Conservation (phyloP, 805 yeast species). For the Myxozyma geophila region DNA sequence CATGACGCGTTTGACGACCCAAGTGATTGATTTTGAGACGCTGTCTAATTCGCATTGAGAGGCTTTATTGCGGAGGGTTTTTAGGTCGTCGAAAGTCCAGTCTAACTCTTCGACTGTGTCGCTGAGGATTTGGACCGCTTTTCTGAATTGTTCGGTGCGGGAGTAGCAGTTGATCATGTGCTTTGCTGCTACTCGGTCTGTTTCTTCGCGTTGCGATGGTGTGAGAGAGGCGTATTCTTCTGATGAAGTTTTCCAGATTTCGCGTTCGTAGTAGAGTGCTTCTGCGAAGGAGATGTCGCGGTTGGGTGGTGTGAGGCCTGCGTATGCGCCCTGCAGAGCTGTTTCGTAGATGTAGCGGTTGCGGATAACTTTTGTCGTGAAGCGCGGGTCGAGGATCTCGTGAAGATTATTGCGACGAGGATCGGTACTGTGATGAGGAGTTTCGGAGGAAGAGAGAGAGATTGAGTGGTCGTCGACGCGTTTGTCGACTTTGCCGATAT, state of each 20-base stretch:
- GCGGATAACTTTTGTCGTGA: slow-evolving; percentile 47
- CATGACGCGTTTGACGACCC: background rate
- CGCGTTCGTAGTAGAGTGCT: slow-evolving; percentile 77
- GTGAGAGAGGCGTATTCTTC: slow-evolving; percentile 22
- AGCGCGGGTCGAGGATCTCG: slow-evolving; percentile 13
- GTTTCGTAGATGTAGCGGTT: slow-evolving; percentile 60
- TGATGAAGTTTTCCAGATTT: slow-evolving; percentile 62
- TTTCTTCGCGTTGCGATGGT: background rate
- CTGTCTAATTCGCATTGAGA: slow-evolving; percentile 17
- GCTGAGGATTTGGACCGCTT: slow-evolving; percentile 20
- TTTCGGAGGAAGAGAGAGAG: slow-evolving; percentile 34
- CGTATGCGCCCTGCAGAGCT: slow-evolving; percentile 68
- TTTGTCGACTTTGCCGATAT: slow-evolving; percentile 26
- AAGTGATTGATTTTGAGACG: background rate
- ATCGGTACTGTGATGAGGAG: slow-evolving; percentile 27
- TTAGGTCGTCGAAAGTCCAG: slow-evolving; percentile 21
- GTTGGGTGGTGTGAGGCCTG: slow-evolving; percentile 42
- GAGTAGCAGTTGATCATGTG: slow-evolving; percentile 25
- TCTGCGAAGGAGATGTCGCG: slow-evolving; percentile 64
- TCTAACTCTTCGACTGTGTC: background rate
- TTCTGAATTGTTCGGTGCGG: slow-evolving; percentile 17
- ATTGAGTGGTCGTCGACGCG: background rate
- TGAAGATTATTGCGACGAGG: slow-evolving; percentile 32
- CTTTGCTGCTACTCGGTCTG: slow-evolving; percentile 25
- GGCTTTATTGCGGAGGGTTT: slow-evolving; percentile 19